These are phyloP conservation scores for Cyclaneusma minus DNA, from an alignment of 2,329 filamentous ascomycete species.

Conservation along the genomic window DNA sequence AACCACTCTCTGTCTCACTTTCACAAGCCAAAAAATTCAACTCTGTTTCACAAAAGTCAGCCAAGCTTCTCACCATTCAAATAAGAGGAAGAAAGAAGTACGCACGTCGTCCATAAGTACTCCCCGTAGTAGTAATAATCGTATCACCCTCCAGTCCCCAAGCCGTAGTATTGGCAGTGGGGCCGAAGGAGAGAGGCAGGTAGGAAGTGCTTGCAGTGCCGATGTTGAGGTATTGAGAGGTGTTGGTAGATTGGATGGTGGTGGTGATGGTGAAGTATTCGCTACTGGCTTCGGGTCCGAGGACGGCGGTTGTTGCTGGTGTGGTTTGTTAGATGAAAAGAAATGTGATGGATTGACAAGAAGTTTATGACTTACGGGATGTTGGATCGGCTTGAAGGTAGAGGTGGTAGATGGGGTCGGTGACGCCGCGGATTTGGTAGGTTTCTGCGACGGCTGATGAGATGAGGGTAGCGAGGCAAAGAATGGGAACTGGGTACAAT, in stretches of 20 bases:
- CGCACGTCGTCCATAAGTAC: slow-evolving; percentile 25
- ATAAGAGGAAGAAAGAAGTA: slow-evolving; percentile 3
- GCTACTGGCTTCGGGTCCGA: slow-evolving; percentile 32
- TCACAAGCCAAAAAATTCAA: slow-evolving; percentile 36
- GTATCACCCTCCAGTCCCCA: slow-evolving; percentile 33
- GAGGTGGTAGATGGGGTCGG: slow-evolving; percentile 33
- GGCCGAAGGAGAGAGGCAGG: slow-evolving; percentile 31
- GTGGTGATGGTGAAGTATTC: slow-evolving; percentile 33
- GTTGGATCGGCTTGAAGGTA: slow-evolving; percentile 32
- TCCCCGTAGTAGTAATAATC: slow-evolving; percentile 29
- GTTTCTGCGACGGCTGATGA: slow-evolving; percentile 25
- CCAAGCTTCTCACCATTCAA: neutral
- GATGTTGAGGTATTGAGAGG: slow-evolving; percentile 31
- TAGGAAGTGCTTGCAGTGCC: slow-evolving; percentile 29
- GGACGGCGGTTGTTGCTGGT: slow-evolving; percentile 25
- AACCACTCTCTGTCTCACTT: slow-evolving; percentile 20
- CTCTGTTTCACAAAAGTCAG: slow-evolving; percentile 17
- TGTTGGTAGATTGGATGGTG: slow-evolving; percentile 33
- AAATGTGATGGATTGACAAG: slow-evolving; percentile 2
- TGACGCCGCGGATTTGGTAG: slow-evolving; percentile 32
- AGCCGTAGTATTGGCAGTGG: slow-evolving; percentile 25
- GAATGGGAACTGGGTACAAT: no score
- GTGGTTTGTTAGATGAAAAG: slow-evolving; percentile 5
- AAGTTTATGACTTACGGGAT: slow-evolving; percentile 20
- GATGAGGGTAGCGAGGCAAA: neutral